Evolutionary conservation across 2,329 filamentous ascomycete species (phyloP).

Genomic region (Thelonectria rubi): DNA sequence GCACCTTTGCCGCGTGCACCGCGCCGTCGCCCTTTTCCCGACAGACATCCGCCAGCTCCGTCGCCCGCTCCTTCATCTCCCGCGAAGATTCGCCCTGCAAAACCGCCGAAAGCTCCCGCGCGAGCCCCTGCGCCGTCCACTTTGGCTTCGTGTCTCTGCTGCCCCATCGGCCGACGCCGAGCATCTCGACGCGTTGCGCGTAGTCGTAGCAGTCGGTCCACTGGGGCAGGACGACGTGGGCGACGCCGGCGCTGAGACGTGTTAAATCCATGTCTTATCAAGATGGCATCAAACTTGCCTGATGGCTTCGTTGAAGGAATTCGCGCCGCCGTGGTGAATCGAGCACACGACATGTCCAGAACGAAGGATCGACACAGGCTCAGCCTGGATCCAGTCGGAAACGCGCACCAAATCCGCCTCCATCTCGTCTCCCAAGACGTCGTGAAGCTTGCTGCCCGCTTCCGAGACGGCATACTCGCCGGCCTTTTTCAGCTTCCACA

Average conservation of each 20-base stretch:
- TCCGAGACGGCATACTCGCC: constrained; percentile 24
- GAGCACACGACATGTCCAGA: constrained; percentile 51
- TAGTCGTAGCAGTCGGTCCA: constrained; percentile 60
- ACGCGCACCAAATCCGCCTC: constrained; percentile 48
- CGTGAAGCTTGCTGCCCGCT: constrained; percentile 24
- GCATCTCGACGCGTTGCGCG: constrained; percentile 53
- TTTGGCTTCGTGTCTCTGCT: constrained; percentile 35
- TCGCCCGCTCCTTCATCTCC: background rate
- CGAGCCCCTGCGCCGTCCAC: constrained; percentile 31
- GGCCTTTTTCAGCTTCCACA: constrained; percentile 48
- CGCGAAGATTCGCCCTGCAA: constrained; percentile 1
- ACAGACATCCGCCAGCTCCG: constrained; percentile 5
- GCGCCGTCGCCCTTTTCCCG: constrained; percentile 8
- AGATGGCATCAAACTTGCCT: constrained; percentile 39
- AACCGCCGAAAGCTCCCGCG: constrained; percentile 3
- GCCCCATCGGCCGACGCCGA: constrained; percentile 52
- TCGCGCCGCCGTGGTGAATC: constrained; percentile 58
- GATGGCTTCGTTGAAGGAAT: constrained; percentile 52
- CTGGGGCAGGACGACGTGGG: constrained; percentile 55
- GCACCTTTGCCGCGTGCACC: constrained; percentile 3
- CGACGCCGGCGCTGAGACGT: constrained; percentile 51
- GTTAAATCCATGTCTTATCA: background rate
- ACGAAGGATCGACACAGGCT: constrained; percentile 50
- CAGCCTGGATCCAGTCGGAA: constrained; percentile 51
- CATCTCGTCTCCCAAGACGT: constrained; percentile 40